These are phyloP conservation scores for Colletotrichum somersetense DNA, from an alignment of 2,329 filamentous ascomycete genomes.

Conservation along the genomic window DNA sequence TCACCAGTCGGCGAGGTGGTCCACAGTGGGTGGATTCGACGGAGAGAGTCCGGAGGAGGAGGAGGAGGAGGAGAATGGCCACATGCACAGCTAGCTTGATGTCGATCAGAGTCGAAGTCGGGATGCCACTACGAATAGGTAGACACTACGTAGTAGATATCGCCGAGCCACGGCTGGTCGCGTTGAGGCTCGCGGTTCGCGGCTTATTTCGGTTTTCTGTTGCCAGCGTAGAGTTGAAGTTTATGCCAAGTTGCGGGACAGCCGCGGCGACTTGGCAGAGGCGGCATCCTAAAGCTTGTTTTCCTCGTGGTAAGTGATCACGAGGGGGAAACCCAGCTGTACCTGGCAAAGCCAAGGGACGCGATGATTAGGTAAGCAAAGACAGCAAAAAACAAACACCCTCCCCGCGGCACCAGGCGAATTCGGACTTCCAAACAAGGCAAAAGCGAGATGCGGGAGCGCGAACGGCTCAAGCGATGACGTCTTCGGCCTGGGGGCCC, in stretches of 20 bases:
- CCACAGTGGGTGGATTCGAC: constrained; percentile 28
- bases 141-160: too few species aligned
- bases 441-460: constrained; percentile 24
- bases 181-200: neutral
- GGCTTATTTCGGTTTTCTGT: neutral
- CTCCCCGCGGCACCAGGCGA: neutral
- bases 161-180: neutral
- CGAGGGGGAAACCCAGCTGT: constrained; percentile 4
- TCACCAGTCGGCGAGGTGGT: constrained; percentile 1
- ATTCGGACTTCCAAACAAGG: constrained; percentile 21
- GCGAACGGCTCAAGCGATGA: constrained; percentile 22
- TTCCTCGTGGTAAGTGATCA: constrained; percentile 5
- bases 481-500: constrained; percentile 26
- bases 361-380: neutral
- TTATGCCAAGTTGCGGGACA: constrained; percentile 37
- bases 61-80: constrained; percentile 9
- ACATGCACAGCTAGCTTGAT: neutral
- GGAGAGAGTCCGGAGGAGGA: constrained; percentile 35
- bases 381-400: neutral
- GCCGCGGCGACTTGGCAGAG: constrained; percentile 34
- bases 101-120: neutral
- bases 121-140: too few species aligned
- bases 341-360: constrained; percentile 5
- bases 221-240: neutral
- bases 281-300: constrained; percentile 36